Conservation (phyloP, 2,329 filamentous ascomycete genomes). For the Paracoccidioides lutzii region DNA sequence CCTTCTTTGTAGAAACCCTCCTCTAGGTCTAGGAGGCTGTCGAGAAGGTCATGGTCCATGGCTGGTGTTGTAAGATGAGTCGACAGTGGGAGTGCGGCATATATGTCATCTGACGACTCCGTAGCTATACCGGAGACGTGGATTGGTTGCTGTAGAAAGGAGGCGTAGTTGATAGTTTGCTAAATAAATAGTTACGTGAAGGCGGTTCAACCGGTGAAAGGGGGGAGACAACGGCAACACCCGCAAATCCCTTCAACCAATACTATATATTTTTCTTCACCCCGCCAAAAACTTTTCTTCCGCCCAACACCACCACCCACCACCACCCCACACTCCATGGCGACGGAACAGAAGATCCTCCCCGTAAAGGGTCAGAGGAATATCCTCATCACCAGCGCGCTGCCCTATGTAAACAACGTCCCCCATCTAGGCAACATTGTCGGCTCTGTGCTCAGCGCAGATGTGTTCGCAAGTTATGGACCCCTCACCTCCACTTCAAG, state of each 20-base stretch:
- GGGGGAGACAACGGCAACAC: neutral
- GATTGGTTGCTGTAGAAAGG: neutral
- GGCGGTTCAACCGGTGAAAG: neutral
- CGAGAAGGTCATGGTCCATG: slow-evolving; percentile 35
- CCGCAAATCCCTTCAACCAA: neutral
- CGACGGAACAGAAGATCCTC: slow-evolving; percentile 11
- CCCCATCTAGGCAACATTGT: slow-evolving; percentile 84
- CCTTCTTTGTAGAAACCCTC: slow-evolving; percentile 70
- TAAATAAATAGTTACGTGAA: too few relatives aligned
- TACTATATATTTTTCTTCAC: neutral
- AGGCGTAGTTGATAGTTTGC: neutral
- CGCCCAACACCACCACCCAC: slow-evolving; percentile 5
- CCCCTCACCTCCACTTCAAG: neutral
- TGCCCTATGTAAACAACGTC: slow-evolving; percentile 71
- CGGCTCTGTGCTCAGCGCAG: slow-evolving; percentile 74
- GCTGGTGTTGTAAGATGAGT: neutral
- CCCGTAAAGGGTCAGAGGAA: slow-evolving; percentile 58
- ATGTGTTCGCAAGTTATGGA: slow-evolving; percentile 60
- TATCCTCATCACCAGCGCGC: slow-evolving; percentile 78
- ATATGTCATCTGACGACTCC: neutral
- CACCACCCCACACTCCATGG: slow-evolving; percentile 7
- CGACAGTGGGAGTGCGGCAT: neutral
- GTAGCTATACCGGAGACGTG: neutral
- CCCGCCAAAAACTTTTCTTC: slow-evolving; percentile 6
- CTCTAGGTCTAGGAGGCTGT: slow-evolving; percentile 47